Conservation (phyloP, 2,329 filamentous ascomycete genomes). For the Alternaria solani region DNA sequence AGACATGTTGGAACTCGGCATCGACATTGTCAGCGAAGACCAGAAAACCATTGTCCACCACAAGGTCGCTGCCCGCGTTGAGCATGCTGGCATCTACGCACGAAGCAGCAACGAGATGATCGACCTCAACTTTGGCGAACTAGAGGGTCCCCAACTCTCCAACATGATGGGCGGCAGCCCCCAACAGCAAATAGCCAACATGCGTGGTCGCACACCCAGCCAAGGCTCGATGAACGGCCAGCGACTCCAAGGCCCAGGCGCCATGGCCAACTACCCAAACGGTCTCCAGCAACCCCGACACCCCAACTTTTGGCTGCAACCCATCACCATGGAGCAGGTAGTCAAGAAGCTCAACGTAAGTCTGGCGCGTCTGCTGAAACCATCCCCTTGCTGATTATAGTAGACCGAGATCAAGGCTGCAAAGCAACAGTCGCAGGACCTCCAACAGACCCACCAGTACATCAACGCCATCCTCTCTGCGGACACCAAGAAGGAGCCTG, state of each 20-base stretch:
- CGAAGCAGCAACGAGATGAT: conserved; percentile 74
- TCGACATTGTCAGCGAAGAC: conserved; percentile 98
- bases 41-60: conserved; percentile 98
- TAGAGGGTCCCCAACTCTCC: conserved; percentile 79
- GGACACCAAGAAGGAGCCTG: conserved; percentile 65
- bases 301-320: conserved; percentile 84
- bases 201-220: conserved; percentile 69
- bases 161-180: conserved; percentile 71
- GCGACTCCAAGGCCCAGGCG: conserved; percentile 67
- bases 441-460: conserved; percentile 82
- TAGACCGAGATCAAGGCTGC: conserved; percentile 91
- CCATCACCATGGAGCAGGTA: conserved; percentile 92
- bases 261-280: conserved; percentile 63
- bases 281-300: conserved; percentile 75
- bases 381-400: conserved; percentile 22
- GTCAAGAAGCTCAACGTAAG: conserved; percentile 85
- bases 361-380: conserved; percentile 27
- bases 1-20: conserved; percentile 92
- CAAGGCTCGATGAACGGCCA: conserved; percentile 68
- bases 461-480: conserved; percentile 78
- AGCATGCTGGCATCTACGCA: conserved; percentile 86
- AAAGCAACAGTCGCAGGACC: conserved; percentile 84
- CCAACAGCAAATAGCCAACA: conserved; percentile 69
- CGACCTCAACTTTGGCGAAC: conserved; percentile 90
- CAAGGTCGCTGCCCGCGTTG: conserved; percentile 96